phyloP scores from a whole-genome alignment of 140 eudicot species.

The Stevia rebaudiana region DNA sequence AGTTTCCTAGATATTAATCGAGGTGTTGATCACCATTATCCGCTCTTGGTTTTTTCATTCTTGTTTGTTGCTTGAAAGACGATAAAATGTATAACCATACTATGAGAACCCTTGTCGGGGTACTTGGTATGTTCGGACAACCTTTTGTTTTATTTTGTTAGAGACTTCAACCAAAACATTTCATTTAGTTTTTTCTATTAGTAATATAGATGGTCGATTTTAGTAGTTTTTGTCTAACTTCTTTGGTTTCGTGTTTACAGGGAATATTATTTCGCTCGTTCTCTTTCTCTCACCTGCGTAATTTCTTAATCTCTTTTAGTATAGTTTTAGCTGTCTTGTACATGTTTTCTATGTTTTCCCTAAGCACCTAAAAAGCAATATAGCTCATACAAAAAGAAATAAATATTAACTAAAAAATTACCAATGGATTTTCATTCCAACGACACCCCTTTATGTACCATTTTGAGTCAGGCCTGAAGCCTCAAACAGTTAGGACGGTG shows the following conservation, averaged over 20 bases:
- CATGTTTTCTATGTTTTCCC: no score
- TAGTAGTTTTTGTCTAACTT: not conserved
- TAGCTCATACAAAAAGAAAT: no score
- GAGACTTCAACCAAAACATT: not conserved
- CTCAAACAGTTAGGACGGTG: no score
- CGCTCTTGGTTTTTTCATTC: not conserved
- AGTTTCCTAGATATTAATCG: not conserved
- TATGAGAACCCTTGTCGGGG: constrained; percentile 28
- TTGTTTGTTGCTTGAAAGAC: constrained; percentile 6
- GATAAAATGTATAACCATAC: constrained; percentile 19
- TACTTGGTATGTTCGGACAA: constrained; percentile 25
- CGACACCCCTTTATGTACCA: no score
- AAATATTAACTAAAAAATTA: no score
- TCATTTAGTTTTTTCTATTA: no score
- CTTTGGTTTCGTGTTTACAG: not conserved
- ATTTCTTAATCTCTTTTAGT: constrained; percentile 6
- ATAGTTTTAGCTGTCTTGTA: not conserved
- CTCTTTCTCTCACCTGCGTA: constrained; percentile 8
- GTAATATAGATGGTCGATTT: not conserved
- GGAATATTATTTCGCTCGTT: not conserved
- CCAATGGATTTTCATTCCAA: no score
- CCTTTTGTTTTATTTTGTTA: not conserved
- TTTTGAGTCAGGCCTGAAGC: no score
- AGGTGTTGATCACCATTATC: not conserved
- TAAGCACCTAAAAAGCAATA: no score